phyloP scores from a whole-genome alignment of 1,139 yeast genomes.

The Magnusiomyces tetraspermus region DNA sequence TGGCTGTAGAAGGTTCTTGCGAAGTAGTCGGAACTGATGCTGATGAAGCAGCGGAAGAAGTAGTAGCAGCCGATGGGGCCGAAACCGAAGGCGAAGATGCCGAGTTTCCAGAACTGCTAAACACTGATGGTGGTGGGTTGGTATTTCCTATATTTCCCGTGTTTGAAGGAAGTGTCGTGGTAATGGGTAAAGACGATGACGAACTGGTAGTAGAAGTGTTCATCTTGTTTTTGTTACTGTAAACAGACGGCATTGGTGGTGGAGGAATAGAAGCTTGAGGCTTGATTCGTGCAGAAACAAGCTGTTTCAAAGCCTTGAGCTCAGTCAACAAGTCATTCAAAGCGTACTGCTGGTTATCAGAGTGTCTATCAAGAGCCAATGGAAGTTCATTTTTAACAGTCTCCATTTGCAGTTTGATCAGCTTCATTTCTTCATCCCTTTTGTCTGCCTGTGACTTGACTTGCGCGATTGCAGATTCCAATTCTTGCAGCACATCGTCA shows the following conservation, averaged over 20 bases:
- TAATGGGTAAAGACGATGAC: background rate
- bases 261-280: constrained; percentile 15
- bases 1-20: background rate
- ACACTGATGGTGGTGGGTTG: constrained; percentile 6
- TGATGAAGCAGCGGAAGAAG: background rate
- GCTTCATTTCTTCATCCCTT: constrained; percentile 72
- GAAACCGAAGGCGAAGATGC: constrained; percentile 13
- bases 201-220: background rate
- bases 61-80: constrained; percentile 5
- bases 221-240: background rate
- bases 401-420: constrained; percentile 73
- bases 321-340: constrained; percentile 52
- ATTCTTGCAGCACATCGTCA: constrained; percentile 9
- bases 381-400: constrained; percentile 63
- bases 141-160: background rate
- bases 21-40: background rate
- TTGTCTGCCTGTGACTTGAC: constrained; percentile 49
- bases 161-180: background rate
- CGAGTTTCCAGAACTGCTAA: constrained; percentile 6
- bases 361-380: constrained; percentile 51
- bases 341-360: constrained; percentile 46
- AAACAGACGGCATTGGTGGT: constrained; percentile 18
- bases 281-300: constrained; percentile 43
- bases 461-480: constrained; percentile 28
- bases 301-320: constrained; percentile 54